Evolutionary conservation across 179 eudicot species (phyloP).

Genomic region (Patellifolia procumbens): DNA sequence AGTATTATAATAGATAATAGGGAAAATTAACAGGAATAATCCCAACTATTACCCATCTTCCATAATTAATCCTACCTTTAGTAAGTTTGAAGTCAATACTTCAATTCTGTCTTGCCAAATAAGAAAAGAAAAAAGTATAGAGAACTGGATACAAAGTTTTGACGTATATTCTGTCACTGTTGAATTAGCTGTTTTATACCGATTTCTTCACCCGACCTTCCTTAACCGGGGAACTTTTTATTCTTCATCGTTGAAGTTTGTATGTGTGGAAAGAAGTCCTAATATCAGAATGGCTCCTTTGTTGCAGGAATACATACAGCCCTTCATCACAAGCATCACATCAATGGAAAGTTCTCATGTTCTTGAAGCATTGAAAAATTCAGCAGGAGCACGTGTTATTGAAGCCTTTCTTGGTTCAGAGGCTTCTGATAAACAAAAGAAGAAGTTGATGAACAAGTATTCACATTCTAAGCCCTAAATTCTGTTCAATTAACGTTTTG

Average conservation of each 20-base stretch:
- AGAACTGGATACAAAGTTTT: too few relatives aligned
- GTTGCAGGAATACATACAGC: slow-evolving; percentile 74
- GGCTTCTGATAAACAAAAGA: slow-evolving; percentile 72
- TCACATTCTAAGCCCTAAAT: slow-evolving; percentile 22
- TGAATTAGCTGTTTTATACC: too few relatives aligned
- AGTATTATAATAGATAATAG: too few relatives aligned
- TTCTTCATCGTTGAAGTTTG: background rate
- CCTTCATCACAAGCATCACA: slow-evolving; percentile 72
- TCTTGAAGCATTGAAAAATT: slow-evolving; percentile 66
- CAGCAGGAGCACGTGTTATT: slow-evolving; percentile 81
- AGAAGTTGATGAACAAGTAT: slow-evolving; percentile 71
- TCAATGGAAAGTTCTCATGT: slow-evolving; percentile 72
- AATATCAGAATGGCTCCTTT: slow-evolving; percentile 3
- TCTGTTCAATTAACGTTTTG: background rate
- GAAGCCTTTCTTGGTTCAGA: slow-evolving; percentile 85
- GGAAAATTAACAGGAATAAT: too few relatives aligned
- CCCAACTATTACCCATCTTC: too few relatives aligned
- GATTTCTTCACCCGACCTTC: background rate
- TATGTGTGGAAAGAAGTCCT: background rate
- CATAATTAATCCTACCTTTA: too few relatives aligned
- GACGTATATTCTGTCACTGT: too few relatives aligned
- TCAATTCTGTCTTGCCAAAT: too few relatives aligned
- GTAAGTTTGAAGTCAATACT: too few relatives aligned
- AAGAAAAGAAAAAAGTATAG: too few relatives aligned
- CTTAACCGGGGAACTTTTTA: background rate